Evolutionary conservation across 768 basidiomycete genomes (phyloP), one percentile per base, ranked within the genome.

Genomic region (Boletales sp.): DNA sequence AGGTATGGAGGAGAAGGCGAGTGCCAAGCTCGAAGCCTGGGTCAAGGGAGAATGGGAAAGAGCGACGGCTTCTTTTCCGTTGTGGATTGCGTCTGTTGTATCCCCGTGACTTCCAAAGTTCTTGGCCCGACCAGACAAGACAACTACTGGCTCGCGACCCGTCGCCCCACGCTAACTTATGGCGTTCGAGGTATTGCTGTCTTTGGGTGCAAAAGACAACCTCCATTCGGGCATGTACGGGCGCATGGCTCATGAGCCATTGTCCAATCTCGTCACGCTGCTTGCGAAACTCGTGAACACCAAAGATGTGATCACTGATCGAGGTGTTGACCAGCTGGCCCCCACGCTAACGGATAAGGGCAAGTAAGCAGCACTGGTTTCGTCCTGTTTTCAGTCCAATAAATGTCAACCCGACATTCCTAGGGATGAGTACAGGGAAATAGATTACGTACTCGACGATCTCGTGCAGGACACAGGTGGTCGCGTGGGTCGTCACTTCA

Each of bases 101-200:
- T 21, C 21, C 21, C 21, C 21, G 21, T 21, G 4, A 21, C 21
- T 21, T 21, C 21, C 21, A 21, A 21, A 21, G 21, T 21, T 21
- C 21, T 21, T 21, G 21, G 4, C 21, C 21, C 21, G 21, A 21
- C 21, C 2, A 21, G 92, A 21, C 21, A 21, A 21, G 92, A 94
- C 69, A 93, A 92, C 70, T 94, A 94, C 71, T 94, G 92, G 93
- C 74, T 89, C 40, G 87, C 87, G 62, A 78, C 79, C 0, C 81
- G 83, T 47, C 87, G 82, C 1, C 87, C 87, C 0, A 81, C 77
- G 21, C 64, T 90, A 31, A 91, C 90, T 0, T 93, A 92, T 58
- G 90, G 91, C 51, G 77, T 93, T 8, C 85, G 92, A 37, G 92
- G 92, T 9, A 72, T 94, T 41, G 75, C 82, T 31, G 91, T 91